Evolutionary conservation across 176 grass and related monocot species (phyloP), one percentile per base, ranked within the genome.

Genomic region (Chrysopogon serrulatus): DNA sequence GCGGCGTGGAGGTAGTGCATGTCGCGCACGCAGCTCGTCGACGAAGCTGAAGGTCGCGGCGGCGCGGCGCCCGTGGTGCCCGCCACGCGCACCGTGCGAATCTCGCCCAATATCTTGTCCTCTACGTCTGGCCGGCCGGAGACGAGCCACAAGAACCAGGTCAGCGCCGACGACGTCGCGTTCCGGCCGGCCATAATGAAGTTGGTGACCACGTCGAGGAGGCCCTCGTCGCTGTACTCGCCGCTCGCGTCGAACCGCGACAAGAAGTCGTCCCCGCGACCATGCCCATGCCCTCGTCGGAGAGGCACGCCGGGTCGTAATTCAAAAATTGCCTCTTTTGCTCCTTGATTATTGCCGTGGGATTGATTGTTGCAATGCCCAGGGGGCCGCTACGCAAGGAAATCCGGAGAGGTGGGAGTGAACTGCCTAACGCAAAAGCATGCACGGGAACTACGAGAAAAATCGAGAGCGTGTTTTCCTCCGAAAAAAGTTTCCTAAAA

Each of bases 61-160:
- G 82, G 40, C 19, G 81, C 21, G 9, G 19, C 26, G 40, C 31
- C 45, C 5, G 10, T 0, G 5, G 15, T 1, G 3, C 18, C 17
- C 33, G 24, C 75, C 23, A 31, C 57, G 4, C 80, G 79, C 26
- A 85, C n/a, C n/a, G n/a, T n/a, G 41, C 39, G 26, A 56, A 93
- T 76, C 71, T 93, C 94, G 13, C 32, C 73, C 51, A 91, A 21
- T 43, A 90, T 97, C 40, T 35, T 85, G 37, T 61, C 69, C 70
- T 93, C 86, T 44, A 89, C 84, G 49, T 90, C 78, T 14, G 70
- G 86, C 12, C 73, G 65, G 21, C 67, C 24, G 21, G 84, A 93
- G 17, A 91, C 28, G 3, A 94, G 30, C 94, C 94, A 97, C 77
- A 97, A 92, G 91, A 97, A 97, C 94, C 94, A 94, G 40, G 91